Evolutionary conservation across 352 stramenopile genomes (phyloP), one percentile per base, ranked within the genome.

Genomic region (Pythium guiyangense): DNA sequence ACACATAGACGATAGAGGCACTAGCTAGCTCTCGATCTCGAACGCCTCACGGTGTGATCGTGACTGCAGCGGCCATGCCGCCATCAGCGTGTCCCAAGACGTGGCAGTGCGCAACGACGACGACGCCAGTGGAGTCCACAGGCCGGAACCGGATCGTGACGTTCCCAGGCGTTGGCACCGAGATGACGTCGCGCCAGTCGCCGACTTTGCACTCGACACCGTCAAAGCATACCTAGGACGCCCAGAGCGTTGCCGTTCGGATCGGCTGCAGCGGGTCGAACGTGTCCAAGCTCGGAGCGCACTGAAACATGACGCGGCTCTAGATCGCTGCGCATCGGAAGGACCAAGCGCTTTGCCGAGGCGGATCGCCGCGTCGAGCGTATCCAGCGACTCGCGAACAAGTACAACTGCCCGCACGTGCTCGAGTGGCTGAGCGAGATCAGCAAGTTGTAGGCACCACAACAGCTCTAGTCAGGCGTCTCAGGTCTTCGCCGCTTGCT

Each of bases 121-220:
- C 62, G 17, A 69, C 55, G 25, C 84, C 85, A 11, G 61, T 77
- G 55, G 74, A 90, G 54, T 92, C 80, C 15, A 80, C 64, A 0
- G 83, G 77, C 1, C 77, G 71, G 65, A 92, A 93, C 29, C 85
- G 83, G 42, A 95, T 87, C 8, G 79, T 92, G 39, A 92, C 81
- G 57, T 92, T 93, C 42, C 81, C 83, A 1, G 74, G 76, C 5
- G 78, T 87, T 0, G 81, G 82, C 20, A 95, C 69, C 2, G 70
- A 71, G 35, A 95, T 90, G 26, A 86, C 85, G 59, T 95, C 85
- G 46, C 85, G 74, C 79, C 79, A 93, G 57, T 94, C 83, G 4
- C 86, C 84, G 12, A 94, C 62, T 40, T 73, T 55, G 60, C 91
- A 92, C 69, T 94, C 84, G 9, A 88, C 49, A 17, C 76, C 76